phyloP scores from a whole-genome alignment of 2,329 filamentous ascomycete genomes.

The Fusarium sp. region DNA sequence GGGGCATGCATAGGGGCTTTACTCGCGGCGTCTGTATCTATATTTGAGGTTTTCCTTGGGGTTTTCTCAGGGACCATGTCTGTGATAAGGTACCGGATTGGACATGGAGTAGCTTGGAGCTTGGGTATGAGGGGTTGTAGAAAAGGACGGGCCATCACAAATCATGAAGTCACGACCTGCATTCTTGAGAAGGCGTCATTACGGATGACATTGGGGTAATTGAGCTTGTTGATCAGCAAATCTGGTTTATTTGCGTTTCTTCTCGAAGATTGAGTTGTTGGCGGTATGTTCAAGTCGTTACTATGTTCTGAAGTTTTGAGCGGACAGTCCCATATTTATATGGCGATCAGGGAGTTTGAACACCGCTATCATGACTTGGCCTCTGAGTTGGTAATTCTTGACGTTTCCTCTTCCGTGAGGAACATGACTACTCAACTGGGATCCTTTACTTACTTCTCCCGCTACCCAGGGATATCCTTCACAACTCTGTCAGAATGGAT shows the following conservation, averaged over 20 bases:
- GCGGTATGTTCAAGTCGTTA: not conserved
- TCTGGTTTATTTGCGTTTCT: not conserved
- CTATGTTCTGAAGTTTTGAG: not conserved
- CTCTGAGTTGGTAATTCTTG: not conserved
- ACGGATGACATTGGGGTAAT: not conserved
- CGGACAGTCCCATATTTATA: not conserved
- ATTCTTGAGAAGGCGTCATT: not conserved
- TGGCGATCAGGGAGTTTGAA: not conserved
- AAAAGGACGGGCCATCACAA: not conserved
- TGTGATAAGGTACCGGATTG: not conserved
- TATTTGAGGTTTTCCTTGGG: not conserved
- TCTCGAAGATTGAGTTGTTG: not conserved
- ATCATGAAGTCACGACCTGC: not conserved
- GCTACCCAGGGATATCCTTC: no score
- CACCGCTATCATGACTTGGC: not conserved
- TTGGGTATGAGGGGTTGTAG: not conserved
- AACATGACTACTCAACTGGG: not conserved
- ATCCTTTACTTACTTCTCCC: no score
- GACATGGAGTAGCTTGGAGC: not conserved
- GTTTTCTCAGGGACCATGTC: not conserved
- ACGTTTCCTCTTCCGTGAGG: not conserved
- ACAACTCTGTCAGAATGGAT: no score
- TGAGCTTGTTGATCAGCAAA: not conserved
- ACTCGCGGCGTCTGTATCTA: constrained; percentile 2
- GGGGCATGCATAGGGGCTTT: not conserved